Evolutionary conservation across 805 yeast genomes (phyloP), one percentile per base, ranked within the genome.

Genomic region (Tetrapisispora iriomotensis): DNA sequence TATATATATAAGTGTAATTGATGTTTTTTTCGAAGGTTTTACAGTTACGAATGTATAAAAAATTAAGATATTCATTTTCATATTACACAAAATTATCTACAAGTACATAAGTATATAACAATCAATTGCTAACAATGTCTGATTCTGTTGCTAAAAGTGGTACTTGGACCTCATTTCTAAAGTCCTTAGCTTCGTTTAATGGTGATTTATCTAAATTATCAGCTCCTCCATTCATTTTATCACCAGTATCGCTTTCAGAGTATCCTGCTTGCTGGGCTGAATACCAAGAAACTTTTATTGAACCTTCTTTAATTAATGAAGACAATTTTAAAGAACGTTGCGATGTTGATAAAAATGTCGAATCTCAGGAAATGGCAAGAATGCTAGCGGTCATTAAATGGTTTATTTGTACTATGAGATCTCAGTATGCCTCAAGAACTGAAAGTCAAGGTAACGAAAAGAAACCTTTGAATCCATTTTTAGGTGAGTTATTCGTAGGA

Each of bases 211-310:
- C 96, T 15, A 77, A 95, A 3, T 67, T 92, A 56, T 88, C 98
- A 2, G 98, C 98, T 3, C 98, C 98, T 15, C 96, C 97, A 8
- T 92, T 90, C 65, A 92, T 92, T 48, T 70, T 92, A 47, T 85
- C 95, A 4, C 86, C 96, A 19, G 79, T 83, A 6, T 88, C 96
- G 2, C 70, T 86, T 51, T 77, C 77, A 25, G 98, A 92, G 66
- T 92, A 84, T 64, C 82, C 96, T 18, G 90, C 85, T 61, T 92
- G 85, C 65, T 92, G 98, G 96, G 85, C 87, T 34, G 95, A 88
- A 58, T 90, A 85, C 55, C 87, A 88, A 18, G 90, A 84, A 45
- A 69, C 87, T 46, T 74, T 92, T 40, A 62, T 86, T 39, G 88
- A 75, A 27, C 88, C 96, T 25, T 71, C 70, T 46, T 68, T 69